Conservation (phyloP, 179 eudicot genomes). For the Spergularia azorica region DNA sequence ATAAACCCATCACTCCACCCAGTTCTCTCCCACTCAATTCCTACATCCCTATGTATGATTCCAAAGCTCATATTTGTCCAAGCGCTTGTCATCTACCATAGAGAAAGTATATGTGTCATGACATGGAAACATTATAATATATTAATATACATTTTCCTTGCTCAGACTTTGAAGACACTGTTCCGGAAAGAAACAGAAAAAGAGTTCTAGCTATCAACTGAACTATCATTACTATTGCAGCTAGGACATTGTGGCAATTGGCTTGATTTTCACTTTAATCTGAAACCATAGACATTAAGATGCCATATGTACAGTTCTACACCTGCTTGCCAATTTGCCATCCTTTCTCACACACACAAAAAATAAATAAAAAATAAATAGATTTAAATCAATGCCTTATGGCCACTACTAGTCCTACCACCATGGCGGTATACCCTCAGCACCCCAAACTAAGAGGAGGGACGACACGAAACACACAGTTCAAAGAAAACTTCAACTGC, state of each 20-base stretch:
- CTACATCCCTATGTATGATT: slow-evolving; percentile 91
- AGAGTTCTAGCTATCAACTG: slow-evolving; percentile 21
- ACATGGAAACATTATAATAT: slow-evolving; percentile 48
- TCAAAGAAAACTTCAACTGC: too few species aligned
- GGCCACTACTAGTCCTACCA: too few species aligned
- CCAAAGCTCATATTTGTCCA: slow-evolving; percentile 98
- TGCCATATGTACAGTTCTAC: too few species aligned
- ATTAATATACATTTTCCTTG: slow-evolving; percentile 54
- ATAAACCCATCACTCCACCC: slow-evolving; percentile 81
- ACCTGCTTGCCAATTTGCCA: too few species aligned
- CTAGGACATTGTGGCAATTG: background rate
- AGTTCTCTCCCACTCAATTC: slow-evolving; percentile 71
- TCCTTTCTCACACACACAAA: too few species aligned
- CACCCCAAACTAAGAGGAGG: too few species aligned
- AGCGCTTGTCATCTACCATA: slow-evolving; percentile 97
- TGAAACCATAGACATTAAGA: too few species aligned
- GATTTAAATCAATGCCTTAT: too few species aligned
- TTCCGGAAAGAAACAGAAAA: slow-evolving; percentile 8
- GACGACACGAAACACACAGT: too few species aligned
- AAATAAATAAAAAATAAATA: too few species aligned
- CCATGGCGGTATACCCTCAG: too few species aligned
- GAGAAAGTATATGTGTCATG: slow-evolving; percentile 89
- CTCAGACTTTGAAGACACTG: slow-evolving; percentile 26
- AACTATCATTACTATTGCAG: background rate
- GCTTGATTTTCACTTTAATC: background rate